Evolutionary conservation across 768 basidiomycete species (phyloP).

Genomic region (Termitomyces eurrhizus): DNA sequence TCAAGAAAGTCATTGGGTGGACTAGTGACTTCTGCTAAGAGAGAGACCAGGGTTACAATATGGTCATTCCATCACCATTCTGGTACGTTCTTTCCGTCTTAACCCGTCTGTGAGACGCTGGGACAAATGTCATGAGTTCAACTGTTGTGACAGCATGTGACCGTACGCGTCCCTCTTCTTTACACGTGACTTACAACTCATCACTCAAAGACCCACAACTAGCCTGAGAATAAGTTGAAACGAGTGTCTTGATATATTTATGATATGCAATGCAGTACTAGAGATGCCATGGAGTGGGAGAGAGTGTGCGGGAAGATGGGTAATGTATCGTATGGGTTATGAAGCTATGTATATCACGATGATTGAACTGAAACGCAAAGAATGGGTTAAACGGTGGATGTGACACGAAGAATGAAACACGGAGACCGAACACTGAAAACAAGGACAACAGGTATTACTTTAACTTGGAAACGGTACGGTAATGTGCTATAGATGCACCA

Average conservation of each 20-base stretch:
- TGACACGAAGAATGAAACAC: neutral
- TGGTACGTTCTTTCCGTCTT: too few species aligned
- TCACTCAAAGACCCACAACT: neutral
- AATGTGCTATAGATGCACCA: neutral
- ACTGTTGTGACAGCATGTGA: too few species aligned
- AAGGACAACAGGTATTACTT: slow-evolving; percentile 10
- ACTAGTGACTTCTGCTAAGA: neutral
- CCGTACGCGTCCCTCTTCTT: too few species aligned
- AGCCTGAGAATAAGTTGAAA: neutral
- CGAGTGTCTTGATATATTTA: slow-evolving; percentile 4
- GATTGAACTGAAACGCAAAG: slow-evolving; percentile 6
- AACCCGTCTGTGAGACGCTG: too few species aligned
- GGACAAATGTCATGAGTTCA: too few species aligned
- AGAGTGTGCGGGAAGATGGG: neutral
- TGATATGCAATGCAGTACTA: slow-evolving; percentile 13
- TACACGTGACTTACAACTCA: too few species aligned
- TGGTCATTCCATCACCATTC: neutral
- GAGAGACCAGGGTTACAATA: neutral
- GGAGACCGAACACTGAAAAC: slow-evolving; percentile 7
- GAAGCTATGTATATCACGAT: slow-evolving; percentile 4
- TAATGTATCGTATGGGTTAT: slow-evolving; percentile 9
- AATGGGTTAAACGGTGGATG: slow-evolving; percentile 3
- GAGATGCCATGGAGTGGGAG: slow-evolving; percentile 6
- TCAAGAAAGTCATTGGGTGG: neutral
- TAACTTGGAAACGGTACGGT: neutral